These are phyloP conservation scores for Triadica sebifera DNA, from an alignment of 345 rosid genomes.

Conservation along the genomic window DNA sequence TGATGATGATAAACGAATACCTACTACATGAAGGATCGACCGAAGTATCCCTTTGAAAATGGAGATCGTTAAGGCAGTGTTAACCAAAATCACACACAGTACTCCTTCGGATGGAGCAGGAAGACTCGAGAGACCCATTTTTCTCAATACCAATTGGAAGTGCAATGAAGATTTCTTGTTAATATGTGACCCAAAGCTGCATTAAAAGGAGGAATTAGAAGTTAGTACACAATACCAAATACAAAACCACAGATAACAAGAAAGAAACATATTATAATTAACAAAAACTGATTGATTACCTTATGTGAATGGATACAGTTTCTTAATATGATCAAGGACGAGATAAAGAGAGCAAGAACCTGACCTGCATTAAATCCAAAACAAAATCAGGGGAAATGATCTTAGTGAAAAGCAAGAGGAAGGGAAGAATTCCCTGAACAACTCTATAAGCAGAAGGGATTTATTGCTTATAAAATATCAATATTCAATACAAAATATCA, in stretches of 20 bases:
- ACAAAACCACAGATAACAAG: not conserved
- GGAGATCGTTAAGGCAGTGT: constrained; percentile 82
- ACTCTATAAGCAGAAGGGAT: not conserved
- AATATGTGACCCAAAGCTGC: constrained; percentile 31
- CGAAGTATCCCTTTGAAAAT: constrained; percentile 63
- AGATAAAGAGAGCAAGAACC: not conserved
- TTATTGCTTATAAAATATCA: not conserved
- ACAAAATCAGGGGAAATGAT: constrained; percentile 4
- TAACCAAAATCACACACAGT: constrained; percentile 65
- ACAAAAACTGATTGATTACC: constrained; percentile 14
- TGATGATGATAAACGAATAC: constrained; percentile 47
- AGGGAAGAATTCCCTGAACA: not conserved
- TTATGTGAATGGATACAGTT: not conserved
- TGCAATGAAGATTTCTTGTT: not conserved
- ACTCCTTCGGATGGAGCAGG: constrained; percentile 95
- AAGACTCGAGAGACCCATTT: constrained; percentile 82
- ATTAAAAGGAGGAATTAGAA: constrained; percentile 19
- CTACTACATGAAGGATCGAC: constrained; percentile 61
- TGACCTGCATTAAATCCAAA: constrained; percentile 19
- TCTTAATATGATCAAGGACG: no score
- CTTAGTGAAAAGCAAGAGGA: not conserved
- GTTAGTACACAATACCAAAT: not conserved
- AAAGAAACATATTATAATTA: not conserved
- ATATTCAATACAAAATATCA: no score
- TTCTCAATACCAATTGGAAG: not conserved